Base-by-base conservation (phyloP, 1,284 basidiomycete species). In the Cutaneotrichosporon cutaneum region DNA sequence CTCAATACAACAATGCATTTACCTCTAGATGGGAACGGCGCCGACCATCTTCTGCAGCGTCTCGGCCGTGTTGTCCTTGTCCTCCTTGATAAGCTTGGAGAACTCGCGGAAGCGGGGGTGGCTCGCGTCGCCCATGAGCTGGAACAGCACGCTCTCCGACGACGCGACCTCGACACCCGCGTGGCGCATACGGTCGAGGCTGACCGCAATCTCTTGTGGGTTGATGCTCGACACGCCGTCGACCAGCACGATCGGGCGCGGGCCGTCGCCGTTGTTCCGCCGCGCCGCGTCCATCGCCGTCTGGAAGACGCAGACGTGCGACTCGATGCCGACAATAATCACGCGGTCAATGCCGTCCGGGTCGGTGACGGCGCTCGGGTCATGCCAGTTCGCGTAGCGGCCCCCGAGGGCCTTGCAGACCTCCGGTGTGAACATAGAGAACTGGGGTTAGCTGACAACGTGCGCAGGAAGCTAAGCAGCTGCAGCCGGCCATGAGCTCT, bases 301-400 rank as follows among this genome's bases (percentile, higher is more conserved):
- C 79, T 94, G 92, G 4, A 91, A 83, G 10, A 96, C 86, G 72
- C 94, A 97, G 62, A 97, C 87, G 70, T 96, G 94, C 2, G 89
- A 85, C 89, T 94, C 92, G 62, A 94, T 93, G 32, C 93, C 93
- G 69, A 92, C 86, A 5, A 96, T 79, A 27, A 94, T 86, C 54
- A 92, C 82, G 21, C 84, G 84, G 57, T 84, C 82, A 62, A 88
- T 77, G 14, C 54, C 57, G 73, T 24, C 55, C 1, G 47, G 33
- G 52, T 60, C 30, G 18, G 21, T 33, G 1, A 24, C 55, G 13
- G 53, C 44, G 16, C 36, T 21, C 24, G 58, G 36, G 30, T 50
- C 53, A 14, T 56, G 47, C 33, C 58, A 35, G 32, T 51, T 45
- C 18, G 54, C 56, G 44, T 56, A 63, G 9, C 47, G 35, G n/a